phyloP scores from a whole-genome alignment of 805 yeast species.

The Suhomyces canberraensis region DNA sequence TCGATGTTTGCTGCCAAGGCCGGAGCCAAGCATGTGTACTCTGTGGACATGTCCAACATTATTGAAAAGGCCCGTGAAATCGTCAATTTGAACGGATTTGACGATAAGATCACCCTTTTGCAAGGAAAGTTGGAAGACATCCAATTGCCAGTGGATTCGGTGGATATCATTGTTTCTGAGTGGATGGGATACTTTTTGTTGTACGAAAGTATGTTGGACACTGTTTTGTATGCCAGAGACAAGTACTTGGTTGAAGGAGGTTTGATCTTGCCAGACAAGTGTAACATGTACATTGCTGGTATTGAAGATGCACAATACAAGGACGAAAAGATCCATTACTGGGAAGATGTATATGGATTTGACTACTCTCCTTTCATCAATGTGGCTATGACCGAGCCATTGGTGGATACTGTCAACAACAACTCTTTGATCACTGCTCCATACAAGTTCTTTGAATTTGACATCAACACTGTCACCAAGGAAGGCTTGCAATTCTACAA shows the following conservation, averaged over 20 bases:
- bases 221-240: conserved; percentile 93
- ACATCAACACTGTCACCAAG: conserved; percentile 82
- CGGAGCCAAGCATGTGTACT: conserved; percentile 98
- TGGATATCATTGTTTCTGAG: conserved; percentile 92
- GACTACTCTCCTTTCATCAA: conserved; percentile 90
- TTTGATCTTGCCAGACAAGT: conserved; percentile 90
- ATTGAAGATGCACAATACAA: conserved; percentile 92
- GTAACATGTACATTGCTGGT: conserved; percentile 84
- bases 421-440: conserved; percentile 69
- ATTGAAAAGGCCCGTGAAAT: conserved; percentile 95
- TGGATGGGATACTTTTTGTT: conserved; percentile 99
- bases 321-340: conserved; percentile 84
- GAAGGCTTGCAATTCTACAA: conserved; percentile 76
- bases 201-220: conserved; percentile 97
- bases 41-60: conserved; percentile 95
- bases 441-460: conserved; percentile 71
- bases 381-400: conserved; percentile 86
- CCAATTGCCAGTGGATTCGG: conserved; percentile 76
- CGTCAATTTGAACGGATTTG: conserved; percentile 76
- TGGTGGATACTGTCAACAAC: conserved; percentile 91
- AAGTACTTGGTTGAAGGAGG: conserved; percentile 81
- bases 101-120: conserved; percentile 80
- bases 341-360: conserved; percentile 97
- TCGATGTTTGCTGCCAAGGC: conserved; percentile 98
- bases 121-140: conserved; percentile 96